These are phyloP conservation scores for Lepidium didymum DNA, from an alignment of 345 rosid genomes.

Conservation along the genomic window DNA sequence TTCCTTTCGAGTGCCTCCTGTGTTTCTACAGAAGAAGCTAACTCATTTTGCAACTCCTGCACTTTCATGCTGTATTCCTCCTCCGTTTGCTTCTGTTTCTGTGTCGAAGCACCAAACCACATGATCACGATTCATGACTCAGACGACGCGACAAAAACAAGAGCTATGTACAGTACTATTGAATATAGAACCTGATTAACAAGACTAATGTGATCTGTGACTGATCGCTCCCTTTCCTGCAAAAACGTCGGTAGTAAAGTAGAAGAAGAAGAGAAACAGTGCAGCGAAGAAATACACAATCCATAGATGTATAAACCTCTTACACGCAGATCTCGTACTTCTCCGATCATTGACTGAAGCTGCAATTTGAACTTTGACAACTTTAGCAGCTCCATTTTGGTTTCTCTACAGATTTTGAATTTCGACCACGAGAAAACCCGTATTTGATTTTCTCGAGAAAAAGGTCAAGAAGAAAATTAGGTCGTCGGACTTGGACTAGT, in stretches of 20 bases:
- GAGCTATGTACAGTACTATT: neutral
- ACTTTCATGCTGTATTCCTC: slow-evolving; percentile 52
- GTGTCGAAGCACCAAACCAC: slow-evolving; percentile 19
- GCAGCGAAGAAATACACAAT: slow-evolving; percentile 1
- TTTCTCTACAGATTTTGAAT: slow-evolving; percentile 10
- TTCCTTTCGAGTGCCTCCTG: slow-evolving; percentile 57
- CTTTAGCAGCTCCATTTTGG: slow-evolving; percentile 73
- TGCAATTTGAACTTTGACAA: slow-evolving; percentile 74
- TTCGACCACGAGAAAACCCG: slow-evolving; percentile 4
- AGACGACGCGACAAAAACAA: neutral
- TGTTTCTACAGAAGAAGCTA: slow-evolving; percentile 44
- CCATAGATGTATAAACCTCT: slow-evolving; percentile 7
- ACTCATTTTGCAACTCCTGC: slow-evolving; percentile 55
- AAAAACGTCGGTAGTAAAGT: neutral
- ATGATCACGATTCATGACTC: neutral
- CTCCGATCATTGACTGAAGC: slow-evolving; percentile 57
- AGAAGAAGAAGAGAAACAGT: neutral
- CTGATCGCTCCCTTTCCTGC: slow-evolving; percentile 56
- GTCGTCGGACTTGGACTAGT: slow-evolving; percentile 6
- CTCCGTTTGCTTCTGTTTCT: slow-evolving; percentile 70
- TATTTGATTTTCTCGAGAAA: slow-evolving; percentile 8
- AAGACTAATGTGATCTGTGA: slow-evolving; percentile 41
- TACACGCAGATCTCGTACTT: slow-evolving; percentile 66
- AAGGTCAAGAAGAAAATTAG: neutral
- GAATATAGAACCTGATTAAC: slow-evolving; percentile 42